Percentiles rank a stretch among this genome's conserved stretches.
Conservation (phyloP, 2,329 filamentous ascomycete genomes). For the Penicillium expansum region DNA sequence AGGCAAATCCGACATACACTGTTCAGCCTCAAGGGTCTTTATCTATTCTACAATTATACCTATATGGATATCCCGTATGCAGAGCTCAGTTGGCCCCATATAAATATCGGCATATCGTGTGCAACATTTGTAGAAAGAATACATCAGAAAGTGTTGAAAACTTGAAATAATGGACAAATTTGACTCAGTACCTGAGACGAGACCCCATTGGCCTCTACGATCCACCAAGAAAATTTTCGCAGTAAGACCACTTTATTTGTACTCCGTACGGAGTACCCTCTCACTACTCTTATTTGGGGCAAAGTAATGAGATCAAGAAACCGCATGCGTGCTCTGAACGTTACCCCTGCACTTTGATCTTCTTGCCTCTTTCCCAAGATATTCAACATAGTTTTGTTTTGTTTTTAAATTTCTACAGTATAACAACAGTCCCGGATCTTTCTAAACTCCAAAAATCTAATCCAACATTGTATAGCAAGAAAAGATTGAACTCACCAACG, state of each 20-base stretch:
- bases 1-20: neutral
- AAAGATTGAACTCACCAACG: neutral
- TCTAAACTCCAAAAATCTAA: neutral
- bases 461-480: neutral
- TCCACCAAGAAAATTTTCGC: constrained; percentile 6
- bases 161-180: neutral
- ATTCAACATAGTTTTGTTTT: neutral
- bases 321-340: neutral
- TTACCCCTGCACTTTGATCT: neutral
- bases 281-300: neutral
- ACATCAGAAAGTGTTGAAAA: neutral
- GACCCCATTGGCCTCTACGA: neutral
- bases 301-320: neutral
- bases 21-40: neutral
- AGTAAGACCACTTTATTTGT: neutral
- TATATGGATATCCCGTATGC: neutral
- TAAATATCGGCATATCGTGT: too few species aligned
- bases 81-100: neutral
- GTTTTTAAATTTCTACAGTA: neutral
- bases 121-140: neutral
- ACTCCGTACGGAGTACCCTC: neutral
- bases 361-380: neutral
- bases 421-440: neutral
- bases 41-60: neutral
- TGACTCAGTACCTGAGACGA: neutral